Evolutionary conservation across 306 rosid genomes (phyloP), one percentile per base, ranked within the genome.

Genomic region (Trifolium repens): DNA sequence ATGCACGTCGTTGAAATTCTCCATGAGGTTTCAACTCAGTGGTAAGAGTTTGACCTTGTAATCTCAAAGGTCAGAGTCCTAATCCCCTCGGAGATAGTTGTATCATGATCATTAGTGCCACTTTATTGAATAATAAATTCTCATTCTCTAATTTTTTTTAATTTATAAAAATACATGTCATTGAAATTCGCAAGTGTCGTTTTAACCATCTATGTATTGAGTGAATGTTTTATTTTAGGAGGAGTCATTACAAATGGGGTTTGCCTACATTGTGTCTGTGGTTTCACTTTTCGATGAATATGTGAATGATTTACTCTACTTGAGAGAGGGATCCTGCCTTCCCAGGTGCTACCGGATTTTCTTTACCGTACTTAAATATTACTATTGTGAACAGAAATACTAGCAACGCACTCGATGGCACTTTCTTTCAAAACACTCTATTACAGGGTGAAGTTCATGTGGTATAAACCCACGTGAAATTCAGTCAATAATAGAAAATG

Each of bases 241-340:
- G 83, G 81, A 78, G 46, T 92, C 98, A 0, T 75, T 87, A 32
- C 34, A 50, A 42, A 79, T 92, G 84, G 98, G 98, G 53, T 81
- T 92, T 76, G 90, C 94, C 16, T 92, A 83, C 78, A 71, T 86
- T 52, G 62, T 90, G 12, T 81, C 98, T 4, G 94, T 82, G 71
- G 87, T 92, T 77, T 92, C 98, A 1, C 78, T 87, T 75, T 92
- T 90, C 42, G 98, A 92, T 73, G 98, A 92, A 81, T 90, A 92
- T 65, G 94, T 82, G 14, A 92, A 92, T 58, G 98, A 92, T 80
- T 81, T 92, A 57, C 94, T 92, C 71, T 84, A 83, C 83, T 72
- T 92, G 89, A 83, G 90, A 74, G 94, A 86, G 78, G 98, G 98
- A 37, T 88, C 98, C 71, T 87, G 96, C 84, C 82, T 92, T 64